These are phyloP conservation scores for Aaosphaeria arxii DNA, from an alignment of 2,329 filamentous ascomycete genomes.

Conservation along the genomic window DNA sequence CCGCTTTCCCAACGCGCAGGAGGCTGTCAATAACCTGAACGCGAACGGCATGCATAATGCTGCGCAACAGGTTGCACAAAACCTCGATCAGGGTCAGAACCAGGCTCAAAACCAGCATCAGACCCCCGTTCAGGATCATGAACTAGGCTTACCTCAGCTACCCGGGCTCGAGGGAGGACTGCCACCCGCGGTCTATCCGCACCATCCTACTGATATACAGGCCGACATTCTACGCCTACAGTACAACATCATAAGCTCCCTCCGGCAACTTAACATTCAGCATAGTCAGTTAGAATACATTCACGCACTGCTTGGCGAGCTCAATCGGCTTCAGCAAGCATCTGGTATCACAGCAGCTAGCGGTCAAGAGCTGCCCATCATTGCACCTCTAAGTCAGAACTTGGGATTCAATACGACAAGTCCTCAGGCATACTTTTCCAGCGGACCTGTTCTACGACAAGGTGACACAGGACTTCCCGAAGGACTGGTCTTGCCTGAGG, in stretches of 20 bases:
- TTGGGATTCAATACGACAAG: conserved; percentile 11
- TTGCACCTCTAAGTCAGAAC: conserved; percentile 20
- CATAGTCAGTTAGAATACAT: conserved; percentile 33
- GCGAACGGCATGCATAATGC: conserved; percentile 17
- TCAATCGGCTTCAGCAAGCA: conserved; percentile 29
- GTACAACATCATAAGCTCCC: conserved; percentile 35
- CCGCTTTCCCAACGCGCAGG: conserved; percentile 28
- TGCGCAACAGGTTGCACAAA: conserved; percentile 17
- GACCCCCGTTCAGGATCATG: conserved; percentile 5
- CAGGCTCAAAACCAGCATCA: conserved; percentile 11
- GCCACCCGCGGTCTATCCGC: conserved; percentile 17
- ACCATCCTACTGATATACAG: conserved; percentile 32
- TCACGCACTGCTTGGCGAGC: conserved; percentile 28
- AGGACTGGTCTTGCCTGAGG: conserved; percentile 35
- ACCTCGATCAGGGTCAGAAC: conserved; percentile 13
- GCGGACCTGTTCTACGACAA: conserved; percentile 28
- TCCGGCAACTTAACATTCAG: conserved; percentile 31
- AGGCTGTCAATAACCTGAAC: conserved; percentile 18
- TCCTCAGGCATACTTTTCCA: conserved; percentile 32
- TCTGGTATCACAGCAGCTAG: conserved; percentile 21
- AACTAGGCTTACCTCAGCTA: conserved; percentile 6
- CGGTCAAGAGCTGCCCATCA: conserved; percentile 23
- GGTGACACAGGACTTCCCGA: conserved; percentile 33
- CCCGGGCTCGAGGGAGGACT: conserved; percentile 5
- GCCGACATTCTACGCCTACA: conserved; percentile 35